Evolutionary conservation across 1,284 basidiomycete species (phyloP).

Genomic region (Pyrrhoderma noxium): DNA sequence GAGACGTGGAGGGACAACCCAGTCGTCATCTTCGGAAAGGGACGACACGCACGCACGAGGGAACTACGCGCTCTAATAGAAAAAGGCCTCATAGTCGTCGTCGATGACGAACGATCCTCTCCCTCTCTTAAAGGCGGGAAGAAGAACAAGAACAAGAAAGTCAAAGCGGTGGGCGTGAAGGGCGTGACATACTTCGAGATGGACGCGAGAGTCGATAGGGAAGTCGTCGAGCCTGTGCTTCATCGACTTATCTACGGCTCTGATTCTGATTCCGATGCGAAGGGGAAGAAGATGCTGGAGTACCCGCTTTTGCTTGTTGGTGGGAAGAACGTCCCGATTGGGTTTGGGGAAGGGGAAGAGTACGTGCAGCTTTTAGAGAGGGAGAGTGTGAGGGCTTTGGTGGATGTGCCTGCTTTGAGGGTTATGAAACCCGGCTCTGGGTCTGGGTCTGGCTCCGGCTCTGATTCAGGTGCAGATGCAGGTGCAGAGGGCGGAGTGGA

Average conservation of each 20-base stretch:
- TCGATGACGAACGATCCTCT: conserved; percentile 46
- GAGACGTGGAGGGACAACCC: conserved; percentile 71
- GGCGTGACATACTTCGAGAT: conserved; percentile 1
- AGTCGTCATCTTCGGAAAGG: conserved; percentile 73
- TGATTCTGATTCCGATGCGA: background rate
- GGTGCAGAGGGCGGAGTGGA: too few relatives aligned
- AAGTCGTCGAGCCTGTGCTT: conserved; percentile 40
- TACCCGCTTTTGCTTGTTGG: too few relatives aligned
- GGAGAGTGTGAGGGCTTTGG: too few relatives aligned
- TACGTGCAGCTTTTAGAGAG: too few relatives aligned
- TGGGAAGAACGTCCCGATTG: too few relatives aligned
- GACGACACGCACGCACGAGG: conserved; percentile 23
- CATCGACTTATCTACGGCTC: conserved; percentile 33
- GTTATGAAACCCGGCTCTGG: too few relatives aligned
- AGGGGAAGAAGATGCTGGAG: background rate
- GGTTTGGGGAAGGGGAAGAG: too few relatives aligned
- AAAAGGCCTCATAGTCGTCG: background rate
- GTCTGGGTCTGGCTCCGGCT: too few relatives aligned
- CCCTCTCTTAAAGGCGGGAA: conserved; percentile 53
- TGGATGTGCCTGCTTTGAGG: too few relatives aligned
- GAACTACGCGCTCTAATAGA: background rate
- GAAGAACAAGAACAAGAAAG: background rate
- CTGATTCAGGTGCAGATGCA: too few relatives aligned
- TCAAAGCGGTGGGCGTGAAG: background rate
- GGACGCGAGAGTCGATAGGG: conserved; percentile 31